Base-by-base conservation (phyloP, 2,329 filamentous ascomycete species). In the Xylaria arbuscula region DNA sequence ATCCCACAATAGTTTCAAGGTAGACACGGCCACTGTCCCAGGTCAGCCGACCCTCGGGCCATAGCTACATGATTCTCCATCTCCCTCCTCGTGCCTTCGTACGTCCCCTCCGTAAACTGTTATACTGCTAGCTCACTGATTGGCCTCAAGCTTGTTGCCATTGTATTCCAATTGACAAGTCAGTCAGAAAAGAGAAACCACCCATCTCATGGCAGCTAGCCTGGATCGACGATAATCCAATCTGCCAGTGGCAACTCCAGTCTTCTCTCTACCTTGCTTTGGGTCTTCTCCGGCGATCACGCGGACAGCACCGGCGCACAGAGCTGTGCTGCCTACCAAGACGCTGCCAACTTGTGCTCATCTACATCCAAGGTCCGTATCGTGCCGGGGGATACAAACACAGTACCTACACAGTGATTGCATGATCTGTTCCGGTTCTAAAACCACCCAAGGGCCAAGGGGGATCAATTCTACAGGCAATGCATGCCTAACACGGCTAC, bases 381-480 rank as follows among this genome's bases (percentile, higher is more conserved):
- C 45, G 36, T 38, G 9, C 9, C 45, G 19, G n/a, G n/a, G 7
- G 11, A 5, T 3, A 17, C 7, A 1, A 10, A 42, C 36, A 57
- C 54, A 28, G 54, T 42, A 22, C 34, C n/a, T 40, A 57, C 34
- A 42, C 54, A 42, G 54, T 42, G 11, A n/a, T 57, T 57, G 13
- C 22, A 32, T 17, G 22, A 28, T 28, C 11, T 13, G 13, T 28
- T 28, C 54, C 15, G 11, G 22, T 28, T 22, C 11, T 42, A 28
- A n/a, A 17, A 45, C 15, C n/a, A 45, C 40, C 17, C 2, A 17
- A 28, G 28, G 28, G 15, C n/a, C 15, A 45, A 45, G 3, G 19
- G n/a, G n/a, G 17, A 47, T 19, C n/a, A 47, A 10, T 9, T 45
- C 40, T 45, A 45, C 40, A 17, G 40, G 3, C 40, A 11, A 45